phyloP scores from a whole-genome alignment of 306 rosid species.

The Sicyos edulis region DNA sequence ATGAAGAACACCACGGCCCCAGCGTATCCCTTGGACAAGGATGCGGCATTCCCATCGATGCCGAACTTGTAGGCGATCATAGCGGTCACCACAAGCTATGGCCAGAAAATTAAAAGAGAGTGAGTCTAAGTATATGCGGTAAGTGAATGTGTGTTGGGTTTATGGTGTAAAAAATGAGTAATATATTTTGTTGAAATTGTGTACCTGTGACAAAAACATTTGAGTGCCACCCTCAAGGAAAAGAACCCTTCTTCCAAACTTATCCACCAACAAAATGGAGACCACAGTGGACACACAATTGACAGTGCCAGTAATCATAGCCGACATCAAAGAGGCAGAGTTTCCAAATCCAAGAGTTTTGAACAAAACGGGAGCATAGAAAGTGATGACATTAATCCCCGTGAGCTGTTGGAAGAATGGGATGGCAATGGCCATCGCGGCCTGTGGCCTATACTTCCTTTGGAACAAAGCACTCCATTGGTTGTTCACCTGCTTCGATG shows the following conservation, averaged over 20 bases:
- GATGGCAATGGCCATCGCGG: constrained; percentile 46
- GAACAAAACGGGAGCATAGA: constrained; percentile 76
- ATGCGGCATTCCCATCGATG: constrained; percentile 46
- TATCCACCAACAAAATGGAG: constrained; percentile 51
- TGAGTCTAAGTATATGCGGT: no score
- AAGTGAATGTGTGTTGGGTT: no score
- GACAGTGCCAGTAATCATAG: constrained; percentile 49
- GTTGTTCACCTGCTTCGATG: constrained; percentile 34
- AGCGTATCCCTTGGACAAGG: constrained; percentile 44
- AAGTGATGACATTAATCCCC: constrained; percentile 66
- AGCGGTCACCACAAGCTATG: constrained; percentile 44
- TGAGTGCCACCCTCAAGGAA: constrained; percentile 70
- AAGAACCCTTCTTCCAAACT: constrained; percentile 57
- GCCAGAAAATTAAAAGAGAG: not conserved
- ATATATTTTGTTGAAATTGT: no score
- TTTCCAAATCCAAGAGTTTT: constrained; percentile 66
- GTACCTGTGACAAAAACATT: constrained; percentile 64
- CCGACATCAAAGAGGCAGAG: constrained; percentile 55
- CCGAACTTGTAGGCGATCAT: constrained; percentile 59
- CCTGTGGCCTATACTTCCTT: constrained; percentile 68
- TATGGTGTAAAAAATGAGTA: no score
- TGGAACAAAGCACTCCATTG: constrained; percentile 48
- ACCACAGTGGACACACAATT: constrained; percentile 40
- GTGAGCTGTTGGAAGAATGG: constrained; percentile 84
- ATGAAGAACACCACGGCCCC: constrained; percentile 35